Base-by-base conservation (phyloP, 2,329 filamentous ascomycete species). In the Pseudogymnoascus sp. region DNA sequence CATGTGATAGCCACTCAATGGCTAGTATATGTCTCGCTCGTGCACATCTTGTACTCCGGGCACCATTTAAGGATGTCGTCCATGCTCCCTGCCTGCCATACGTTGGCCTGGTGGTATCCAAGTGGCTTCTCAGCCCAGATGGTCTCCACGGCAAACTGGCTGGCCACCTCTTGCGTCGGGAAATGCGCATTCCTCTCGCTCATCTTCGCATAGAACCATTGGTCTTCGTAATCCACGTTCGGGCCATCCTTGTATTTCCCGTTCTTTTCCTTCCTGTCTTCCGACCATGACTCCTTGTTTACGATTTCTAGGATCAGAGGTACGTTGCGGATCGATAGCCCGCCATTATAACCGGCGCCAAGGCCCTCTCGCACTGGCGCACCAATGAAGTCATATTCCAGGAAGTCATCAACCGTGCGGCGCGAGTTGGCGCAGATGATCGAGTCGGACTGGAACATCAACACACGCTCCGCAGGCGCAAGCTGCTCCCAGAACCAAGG, bases 311-410 rank as follows among this genome's bases (percentile, higher is more conserved):
- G 60, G 31, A 72, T 72, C 60, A 69, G 71, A 39, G 65, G 68
- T 37, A 73, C 69, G 64, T 72, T 75, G 63, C 74, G 71, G 62
- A 77, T 65, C 25, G 70, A 73, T 60, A 77, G 66, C 0, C 75
- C 75, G 25, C 74, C 74, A 64, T 74, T 75, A 66, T 72, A 75
- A 5, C 65, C 68, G 33, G 59, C 55, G 1, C 68, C 67, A 5
- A 66, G 62, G 25, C 67, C 62, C 5, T 65, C 62, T 37, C 65
- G 59, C 48, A 74, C 64, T 1, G 74, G 71, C 6, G 73, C 72
- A 0, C 71, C 75, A 15, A 76, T 69, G 35, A 75, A 72, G 65
- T 74, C 72, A 63, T 71, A 74, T 27, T 70, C 61, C 39, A 74
- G 67, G 61, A 70, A 74, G 60, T 74, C 72, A 27, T 74, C 72